Evolutionary conservation across 2,329 filamentous ascomycete genomes (phyloP).

Genomic region (Diatrype stigma): DNA sequence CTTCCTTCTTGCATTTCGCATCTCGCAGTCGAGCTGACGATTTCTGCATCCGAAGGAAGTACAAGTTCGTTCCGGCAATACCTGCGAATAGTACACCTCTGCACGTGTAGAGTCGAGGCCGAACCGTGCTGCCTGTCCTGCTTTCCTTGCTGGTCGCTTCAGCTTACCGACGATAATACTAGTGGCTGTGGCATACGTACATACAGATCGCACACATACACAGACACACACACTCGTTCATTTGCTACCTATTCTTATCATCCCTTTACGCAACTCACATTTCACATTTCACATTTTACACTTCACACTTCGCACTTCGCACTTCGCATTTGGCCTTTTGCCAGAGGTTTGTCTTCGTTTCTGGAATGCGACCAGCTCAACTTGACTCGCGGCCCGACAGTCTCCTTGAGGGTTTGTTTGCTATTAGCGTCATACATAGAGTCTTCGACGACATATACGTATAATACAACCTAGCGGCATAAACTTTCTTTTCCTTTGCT

Average conservation of each 20-base stretch:
- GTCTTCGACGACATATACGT: neutral
- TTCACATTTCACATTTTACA: too few species aligned
- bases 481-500: neutral
- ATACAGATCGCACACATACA: neutral
- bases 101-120: too few species aligned
- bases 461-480: neutral
- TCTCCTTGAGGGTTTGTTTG: neutral
- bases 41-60: too few species aligned
- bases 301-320: too few species aligned
- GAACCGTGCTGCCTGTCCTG: too few species aligned
- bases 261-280: neutral
- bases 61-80: too few species aligned
- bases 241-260: neutral
- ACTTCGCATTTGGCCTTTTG: neutral
- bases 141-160: too few species aligned
- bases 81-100: too few species aligned
- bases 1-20: neutral
- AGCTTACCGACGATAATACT: neutral
- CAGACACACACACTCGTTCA: neutral
- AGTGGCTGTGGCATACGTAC: neutral
- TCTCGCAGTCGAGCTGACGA: too few species aligned
- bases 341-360: neutral
- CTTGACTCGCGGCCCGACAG: neutral
- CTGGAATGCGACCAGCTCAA: neutral
- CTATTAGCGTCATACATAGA: neutral